Conservation (phyloP, 2,329 filamentous ascomycete species). For the Didymellaceae sp. region DNA sequence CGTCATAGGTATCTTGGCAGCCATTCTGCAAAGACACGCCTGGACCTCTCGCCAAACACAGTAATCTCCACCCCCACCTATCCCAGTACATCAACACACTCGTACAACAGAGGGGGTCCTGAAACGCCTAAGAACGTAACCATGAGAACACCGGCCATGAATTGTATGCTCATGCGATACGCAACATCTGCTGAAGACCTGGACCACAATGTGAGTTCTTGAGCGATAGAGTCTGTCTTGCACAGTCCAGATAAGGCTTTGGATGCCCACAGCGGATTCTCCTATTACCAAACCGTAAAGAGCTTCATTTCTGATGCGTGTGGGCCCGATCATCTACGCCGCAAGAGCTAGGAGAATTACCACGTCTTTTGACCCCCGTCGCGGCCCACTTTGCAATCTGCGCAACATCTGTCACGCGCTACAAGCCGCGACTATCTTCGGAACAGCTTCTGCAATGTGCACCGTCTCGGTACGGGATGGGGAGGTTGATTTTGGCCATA, state of each 20-base stretch:
- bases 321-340: constrained; percentile 10
- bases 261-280: constrained; percentile 5
- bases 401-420: background rate
- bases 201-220: too few species aligned
- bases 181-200: too few species aligned
- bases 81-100: background rate
- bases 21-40: too few species aligned
- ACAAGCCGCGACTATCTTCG: constrained; percentile 2
- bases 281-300: constrained; percentile 1
- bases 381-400: constrained; percentile 12
- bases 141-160: too few species aligned
- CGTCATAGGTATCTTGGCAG: constrained; percentile 3
- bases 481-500: too few species aligned
- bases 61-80: constrained; percentile 12
- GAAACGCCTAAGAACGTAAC: too few species aligned
- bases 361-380: background rate
- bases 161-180: too few species aligned
- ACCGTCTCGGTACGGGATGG: too few species aligned
- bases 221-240: too few species aligned
- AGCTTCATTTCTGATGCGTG: background rate
- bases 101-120: too few species aligned
- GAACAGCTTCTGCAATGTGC: background rate
- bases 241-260: too few species aligned
- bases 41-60: constrained; percentile 1
- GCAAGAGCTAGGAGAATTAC: constrained; percentile 19